Conservation (phyloP, 2,329 filamentous ascomycete genomes). For the Cladophialophora chaetospira region DNA sequence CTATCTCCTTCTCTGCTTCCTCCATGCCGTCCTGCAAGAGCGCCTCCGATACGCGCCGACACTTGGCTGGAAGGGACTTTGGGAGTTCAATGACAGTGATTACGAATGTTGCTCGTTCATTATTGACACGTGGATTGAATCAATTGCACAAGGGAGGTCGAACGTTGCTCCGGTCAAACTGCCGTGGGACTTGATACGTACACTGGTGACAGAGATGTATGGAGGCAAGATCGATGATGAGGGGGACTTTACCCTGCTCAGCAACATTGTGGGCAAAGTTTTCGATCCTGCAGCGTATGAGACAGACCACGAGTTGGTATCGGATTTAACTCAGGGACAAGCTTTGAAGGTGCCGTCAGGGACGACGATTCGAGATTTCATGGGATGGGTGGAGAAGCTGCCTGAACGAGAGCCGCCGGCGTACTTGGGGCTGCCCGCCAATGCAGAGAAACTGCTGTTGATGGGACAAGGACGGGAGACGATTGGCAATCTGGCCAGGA, state of each 20-base stretch:
- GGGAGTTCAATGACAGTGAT: conserved; percentile 99
- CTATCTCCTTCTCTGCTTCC: conserved; percentile 87
- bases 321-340: conserved; percentile 57
- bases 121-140: conserved; percentile 91
- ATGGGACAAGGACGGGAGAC: conserved; percentile 84
- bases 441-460: conserved; percentile 92
- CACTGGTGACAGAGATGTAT: conserved; percentile 89
- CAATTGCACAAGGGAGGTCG: conserved; percentile 76
- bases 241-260: conserved; percentile 74
- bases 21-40: conserved; percentile 95
- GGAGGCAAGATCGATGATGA: conserved; percentile 96
- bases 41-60: conserved; percentile 89
- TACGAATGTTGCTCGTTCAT: conserved; percentile 98
- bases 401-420: conserved; percentile 96
- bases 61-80: conserved; percentile 97
- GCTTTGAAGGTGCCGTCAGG: conserved; percentile 74
- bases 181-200: conserved; percentile 94
- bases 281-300: conserved; percentile 90
- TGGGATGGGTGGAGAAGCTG: conserved; percentile 84
- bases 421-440: conserved; percentile 88
- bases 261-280: conserved; percentile 71
- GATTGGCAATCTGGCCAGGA: conserved; percentile 79
- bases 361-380: conserved; percentile 82
- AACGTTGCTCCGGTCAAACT: conserved; percentile 93
- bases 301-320: conserved; percentile 84